Conservation (phyloP, 768 basidiomycete species). For the Tylopilus subfusipes region DNA sequence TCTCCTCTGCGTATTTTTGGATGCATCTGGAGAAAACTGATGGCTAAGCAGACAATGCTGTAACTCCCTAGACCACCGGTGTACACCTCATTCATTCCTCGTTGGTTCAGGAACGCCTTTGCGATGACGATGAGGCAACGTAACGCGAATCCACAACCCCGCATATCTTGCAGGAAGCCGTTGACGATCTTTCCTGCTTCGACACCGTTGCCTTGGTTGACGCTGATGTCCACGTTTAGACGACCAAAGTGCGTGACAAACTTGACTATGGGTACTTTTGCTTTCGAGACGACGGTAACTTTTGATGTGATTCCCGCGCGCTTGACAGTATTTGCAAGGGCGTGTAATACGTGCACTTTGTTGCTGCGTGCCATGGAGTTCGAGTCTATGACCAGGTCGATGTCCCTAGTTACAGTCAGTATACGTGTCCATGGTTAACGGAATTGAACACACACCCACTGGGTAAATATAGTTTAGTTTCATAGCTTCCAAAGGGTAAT, state of each 20-base stretch:
- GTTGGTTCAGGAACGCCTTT: constrained; percentile 85
- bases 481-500: constrained; percentile 86
- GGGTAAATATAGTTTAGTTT: constrained; percentile 92
- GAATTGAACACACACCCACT: constrained; percentile 59
- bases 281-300: constrained; percentile 87
- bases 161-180: constrained; percentile 68
- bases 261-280: constrained; percentile 96
- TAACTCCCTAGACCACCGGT: constrained; percentile 91
- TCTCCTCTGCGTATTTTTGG: constrained; percentile 88
- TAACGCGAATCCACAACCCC: constrained; percentile 57
- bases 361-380: constrained; percentile 67
- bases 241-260: constrained; percentile 79
- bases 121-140: constrained; percentile 81
- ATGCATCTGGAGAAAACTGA: constrained; percentile 96
- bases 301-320: constrained; percentile 69
- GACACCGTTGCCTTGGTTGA: constrained; percentile 88
- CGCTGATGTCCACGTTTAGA: constrained; percentile 88
- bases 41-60: constrained; percentile 87
- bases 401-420: constrained; percentile 59
- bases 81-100: constrained; percentile 97
- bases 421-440: background rate
- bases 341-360: constrained; percentile 66
- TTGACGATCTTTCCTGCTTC: constrained; percentile 76
- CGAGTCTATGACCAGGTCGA: constrained; percentile 90
- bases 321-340: constrained; percentile 75